A percentile compares a stretch with the other conserved stretches of the same genome.
phyloP scores from a whole-genome alignment of 2,329 filamentous ascomycete species.

The Penicillium occitanis region DNA sequence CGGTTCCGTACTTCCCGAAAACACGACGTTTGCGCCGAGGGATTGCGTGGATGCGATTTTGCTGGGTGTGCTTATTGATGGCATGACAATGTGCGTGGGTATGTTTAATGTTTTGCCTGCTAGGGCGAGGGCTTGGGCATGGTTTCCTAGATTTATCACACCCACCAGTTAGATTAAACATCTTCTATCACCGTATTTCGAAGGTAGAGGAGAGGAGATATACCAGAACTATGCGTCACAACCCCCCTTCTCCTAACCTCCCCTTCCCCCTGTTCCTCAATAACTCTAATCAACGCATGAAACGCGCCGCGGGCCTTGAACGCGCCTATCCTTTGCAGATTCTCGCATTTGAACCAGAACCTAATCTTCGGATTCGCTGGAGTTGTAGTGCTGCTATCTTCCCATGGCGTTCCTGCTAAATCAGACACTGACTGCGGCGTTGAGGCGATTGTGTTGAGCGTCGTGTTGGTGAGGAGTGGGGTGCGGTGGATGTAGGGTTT shows the following conservation, averaged over 20 bases:
- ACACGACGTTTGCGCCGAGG: slow-evolving; percentile 75
- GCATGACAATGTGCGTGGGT: slow-evolving; percentile 89
- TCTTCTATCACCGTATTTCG: background rate
- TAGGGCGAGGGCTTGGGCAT: slow-evolving; percentile 87
- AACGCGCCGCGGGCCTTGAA: slow-evolving; percentile 93
- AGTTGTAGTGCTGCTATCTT: slow-evolving; percentile 47
- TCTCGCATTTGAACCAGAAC: slow-evolving; percentile 95
- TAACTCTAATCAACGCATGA: slow-evolving; percentile 73
- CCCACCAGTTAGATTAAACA: background rate
- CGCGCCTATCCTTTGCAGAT: slow-evolving; percentile 83
- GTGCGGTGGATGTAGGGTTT: slow-evolving; percentile 76
- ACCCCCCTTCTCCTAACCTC: slow-evolving; percentile 68
- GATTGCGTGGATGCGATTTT: slow-evolving; percentile 81
- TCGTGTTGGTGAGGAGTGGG: slow-evolving; percentile 75
- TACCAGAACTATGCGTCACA: slow-evolving; percentile 86
- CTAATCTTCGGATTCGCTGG: slow-evolving; percentile 65
- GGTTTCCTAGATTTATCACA: slow-evolving; percentile 65
- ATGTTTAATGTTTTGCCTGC: slow-evolving; percentile 73
- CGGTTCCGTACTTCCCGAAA: slow-evolving; percentile 74
- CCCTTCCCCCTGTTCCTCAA: slow-evolving; percentile 61
- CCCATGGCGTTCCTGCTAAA: slow-evolving; percentile 58
- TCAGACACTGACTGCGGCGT: slow-evolving; percentile 60
- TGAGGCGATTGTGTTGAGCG: slow-evolving; percentile 72
- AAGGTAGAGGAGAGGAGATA: background rate
- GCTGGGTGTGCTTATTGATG: slow-evolving; percentile 74